Base-by-base conservation (phyloP, 805 yeast species). In the Kodamaea fukazawae region DNA sequence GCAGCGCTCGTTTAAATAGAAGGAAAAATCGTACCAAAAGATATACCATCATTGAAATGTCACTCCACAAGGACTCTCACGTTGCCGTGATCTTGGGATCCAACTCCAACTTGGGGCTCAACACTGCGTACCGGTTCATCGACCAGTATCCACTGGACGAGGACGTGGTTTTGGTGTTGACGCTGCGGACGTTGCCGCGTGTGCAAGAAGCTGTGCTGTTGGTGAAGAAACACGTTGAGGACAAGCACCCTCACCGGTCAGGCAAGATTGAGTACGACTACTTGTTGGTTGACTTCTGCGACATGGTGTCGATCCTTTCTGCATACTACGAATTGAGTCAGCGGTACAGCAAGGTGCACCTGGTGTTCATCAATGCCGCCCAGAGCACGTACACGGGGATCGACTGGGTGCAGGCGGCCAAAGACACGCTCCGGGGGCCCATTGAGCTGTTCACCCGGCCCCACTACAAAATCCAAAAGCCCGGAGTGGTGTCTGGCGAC, bases 371-470 rank as follows among this genome's bases (percentile, higher is more conserved):
- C 43, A 91, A 89, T 63, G 89, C 98, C 6, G 95, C 96, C 3
- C 95, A 87, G 53, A 89, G 96, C 32, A 86, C 82, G 7, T 85
- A 86, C 59, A 76, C 72, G 29, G 96, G 97, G 2, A 81, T 93
- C 42, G 87, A 91, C 57, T 93, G 96, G 91, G 41, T 76, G 32
- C 81, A 76, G 34, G 96, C 97, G 1, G 65, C 74, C 2, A 76
- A 75, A 49, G 89, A 89, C 53, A 74, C 87, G 9, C 56, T 78
- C 11, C 56, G 70, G 1, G 73, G 77, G 47, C 96, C 96, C 3
- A 62, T 88, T 20, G 77, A 78, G 34, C 93, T 93, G 2, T 91
- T 83, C n/a, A 93, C 98, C 0, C 79, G 76, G 43, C 97, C 96
- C 7, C 79, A 81, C 1, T 90, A 86, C 64, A 89, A 91, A 61